Conservation (phyloP, 2,329 filamentous ascomycete species). For the Penicillium sp. region DNA sequence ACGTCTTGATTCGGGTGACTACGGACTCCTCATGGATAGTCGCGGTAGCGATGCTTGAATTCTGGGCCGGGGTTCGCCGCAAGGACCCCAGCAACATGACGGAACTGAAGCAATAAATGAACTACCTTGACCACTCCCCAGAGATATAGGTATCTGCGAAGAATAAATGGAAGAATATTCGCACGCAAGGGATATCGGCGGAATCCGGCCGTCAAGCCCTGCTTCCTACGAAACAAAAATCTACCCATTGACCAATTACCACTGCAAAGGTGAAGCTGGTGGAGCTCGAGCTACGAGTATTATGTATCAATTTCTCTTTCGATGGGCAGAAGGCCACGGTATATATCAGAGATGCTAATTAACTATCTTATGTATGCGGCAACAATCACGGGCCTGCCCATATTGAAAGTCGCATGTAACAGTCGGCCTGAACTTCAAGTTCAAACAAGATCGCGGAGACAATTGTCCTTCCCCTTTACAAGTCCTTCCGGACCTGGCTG, state of each 20-base stretch:
- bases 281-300: neutral
- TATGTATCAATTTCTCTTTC: neutral
- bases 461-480: conserved; percentile 1
- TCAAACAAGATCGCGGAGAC: neutral
- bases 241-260: conserved; percentile 35
- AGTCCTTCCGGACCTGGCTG: conserved; percentile 20
- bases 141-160: conserved; percentile 14
- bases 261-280: conserved; percentile 22
- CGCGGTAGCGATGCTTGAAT: conserved; percentile 47
- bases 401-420: neutral
- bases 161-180: conserved; percentile 7
- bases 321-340: neutral
- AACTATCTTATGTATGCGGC: conserved; percentile 4
- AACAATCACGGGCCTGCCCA: conserved; percentile 3
- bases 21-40: conserved; percentile 22
- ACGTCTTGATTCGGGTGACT: neutral
- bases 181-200: conserved; percentile 1
- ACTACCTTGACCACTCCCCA: conserved; percentile 20
- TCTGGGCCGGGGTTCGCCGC: conserved; percentile 47
- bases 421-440: neutral
- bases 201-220: conserved; percentile 33
- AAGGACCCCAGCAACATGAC: conserved; percentile 38
- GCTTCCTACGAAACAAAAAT: conserved; percentile 26
- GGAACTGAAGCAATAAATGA: conserved; percentile 18
- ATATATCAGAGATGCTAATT: conserved; percentile 8